Evolutionary conservation across 306 rosid species (phyloP).

Genomic region (Canavalia ensiformis): DNA sequence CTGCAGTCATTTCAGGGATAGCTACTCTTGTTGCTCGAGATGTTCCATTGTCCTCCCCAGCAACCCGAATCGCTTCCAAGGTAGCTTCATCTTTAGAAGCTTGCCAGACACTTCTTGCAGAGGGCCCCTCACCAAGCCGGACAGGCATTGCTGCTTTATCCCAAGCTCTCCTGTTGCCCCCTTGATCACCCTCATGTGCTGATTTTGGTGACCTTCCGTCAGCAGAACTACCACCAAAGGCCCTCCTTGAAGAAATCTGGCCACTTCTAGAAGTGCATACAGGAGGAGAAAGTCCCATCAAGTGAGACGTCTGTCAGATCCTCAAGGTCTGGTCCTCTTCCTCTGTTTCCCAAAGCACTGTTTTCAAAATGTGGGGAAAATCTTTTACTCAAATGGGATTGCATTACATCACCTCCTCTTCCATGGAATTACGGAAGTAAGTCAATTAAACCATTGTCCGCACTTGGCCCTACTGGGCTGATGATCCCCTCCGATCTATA

Average conservation of each 20-base stretch:
- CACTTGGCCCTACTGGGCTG: too few species aligned
- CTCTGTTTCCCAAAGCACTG: constrained; percentile 76
- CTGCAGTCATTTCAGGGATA: constrained; percentile 85
- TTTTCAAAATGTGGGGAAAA: too few species aligned
- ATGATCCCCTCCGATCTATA: too few species aligned
- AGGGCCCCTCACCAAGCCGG: constrained; percentile 96
- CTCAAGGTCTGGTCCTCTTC: constrained; percentile 87
- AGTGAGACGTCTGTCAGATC: too few species aligned
- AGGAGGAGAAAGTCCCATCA: too few species aligned
- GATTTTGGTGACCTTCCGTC: constrained; percentile 91
- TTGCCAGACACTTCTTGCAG: constrained; percentile 99
- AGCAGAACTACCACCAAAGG: constrained; percentile 67
- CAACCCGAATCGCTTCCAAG: constrained; percentile 93
- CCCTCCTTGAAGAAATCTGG: constrained; percentile 79
- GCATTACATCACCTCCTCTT: too few species aligned
- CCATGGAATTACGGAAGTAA: too few species aligned
- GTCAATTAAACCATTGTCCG: too few species aligned
- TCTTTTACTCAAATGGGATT: too few species aligned
- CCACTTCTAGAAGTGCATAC: constrained; percentile 79
- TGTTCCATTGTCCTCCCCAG: constrained; percentile 90
- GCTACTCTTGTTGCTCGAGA: constrained; percentile 82
- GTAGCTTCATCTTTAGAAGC: constrained; percentile 99
- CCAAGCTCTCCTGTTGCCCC: constrained; percentile 90
- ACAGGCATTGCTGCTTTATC: constrained; percentile 82
- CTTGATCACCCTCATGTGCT: constrained; percentile 79